Evolutionary conservation across 2,329 filamentous ascomycete species (phyloP), one percentile per base, ranked within the genome.

Genomic region (Harringtonia lauricola): DNA sequence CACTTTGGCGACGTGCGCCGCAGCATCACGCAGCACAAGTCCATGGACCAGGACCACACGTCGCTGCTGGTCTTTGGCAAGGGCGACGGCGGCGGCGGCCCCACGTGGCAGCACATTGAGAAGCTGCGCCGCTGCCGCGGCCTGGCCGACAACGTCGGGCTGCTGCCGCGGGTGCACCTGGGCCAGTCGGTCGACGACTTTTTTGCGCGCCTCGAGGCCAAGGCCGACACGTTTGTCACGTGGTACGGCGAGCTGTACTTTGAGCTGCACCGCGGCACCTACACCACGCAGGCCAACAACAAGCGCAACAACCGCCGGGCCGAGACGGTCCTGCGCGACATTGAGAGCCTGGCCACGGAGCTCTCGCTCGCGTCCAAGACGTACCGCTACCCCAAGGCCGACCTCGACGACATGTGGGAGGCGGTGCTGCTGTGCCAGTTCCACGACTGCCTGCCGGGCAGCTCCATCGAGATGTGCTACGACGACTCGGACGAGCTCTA

Each of bases 191-290:
- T 95, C 12, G 90, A 98, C 48, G 86, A 95, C 55, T 96, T 96
- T 69, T 96, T 95, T 57, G 84, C 84, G 52, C 74, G 76, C 41
- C 70, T 98, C 4, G 83, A 95, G 60, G 77, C 83, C 63, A 94
- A 89, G 65, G 79, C 79, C 24, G 62, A 78, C 3, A 73, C 86
- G 17, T 82, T 95, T 43, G 85, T 88, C 21, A 96, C 92, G 1
- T 98, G 92, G 92, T 95, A 95, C 59, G 92, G 92, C 35, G 92
- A 98, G 65, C 74, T 98, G 9, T 98, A 98, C 66, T 95, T 98
- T 61, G 92, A 98, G 64, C 75, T 98, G 39, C 92, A 98, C 60
- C 84, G 92, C 47, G 92, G 92, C 42, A 96, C 90, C 13, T 96
- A 96, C 64, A 98, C 92, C 4, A 95, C 90, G 0, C 90, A 96